Percentiles rank a stretch among this genome's conserved stretches.
Evolutionary conservation across 2,329 filamentous ascomycete genomes (phyloP).

Genomic region (Penicillium sp.): DNA sequence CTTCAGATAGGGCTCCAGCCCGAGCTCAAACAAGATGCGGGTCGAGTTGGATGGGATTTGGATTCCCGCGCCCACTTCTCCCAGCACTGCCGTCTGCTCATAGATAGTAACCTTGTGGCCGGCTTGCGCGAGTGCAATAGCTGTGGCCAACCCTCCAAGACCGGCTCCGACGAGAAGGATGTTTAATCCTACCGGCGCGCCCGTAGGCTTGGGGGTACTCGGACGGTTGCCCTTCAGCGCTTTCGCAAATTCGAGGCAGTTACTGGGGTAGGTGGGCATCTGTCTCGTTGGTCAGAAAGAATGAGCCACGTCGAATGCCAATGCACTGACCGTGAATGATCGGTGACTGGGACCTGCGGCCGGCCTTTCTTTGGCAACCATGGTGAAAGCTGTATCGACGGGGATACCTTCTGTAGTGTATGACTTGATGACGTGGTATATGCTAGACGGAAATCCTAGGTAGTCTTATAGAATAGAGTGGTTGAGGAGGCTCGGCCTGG

Average conservation of each 20-base stretch:
- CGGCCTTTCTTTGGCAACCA: too few species aligned
- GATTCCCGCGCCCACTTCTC: conserved; percentile 37
- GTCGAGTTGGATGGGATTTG: not conserved
- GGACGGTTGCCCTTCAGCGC: too few species aligned
- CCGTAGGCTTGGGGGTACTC: not conserved
- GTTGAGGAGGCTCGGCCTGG: too few species aligned
- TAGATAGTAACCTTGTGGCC: conserved; percentile 35
- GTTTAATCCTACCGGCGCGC: conserved; percentile 15
- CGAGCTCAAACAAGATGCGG: too few species aligned
- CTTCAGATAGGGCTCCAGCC: too few species aligned
- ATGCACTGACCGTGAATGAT: not conserved
- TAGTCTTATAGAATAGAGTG: too few species aligned
- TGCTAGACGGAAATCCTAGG: too few species aligned
- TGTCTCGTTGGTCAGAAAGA: not conserved
- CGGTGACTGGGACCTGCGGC: too few species aligned
- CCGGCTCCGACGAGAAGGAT: conserved; percentile 38
- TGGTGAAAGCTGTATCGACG: too few species aligned
- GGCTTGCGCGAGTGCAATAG: conserved; percentile 29
- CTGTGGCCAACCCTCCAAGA: conserved; percentile 34
- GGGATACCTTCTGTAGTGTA: too few species aligned
- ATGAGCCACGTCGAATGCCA: not conserved
- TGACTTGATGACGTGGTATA: too few species aligned
- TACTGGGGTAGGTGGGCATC: conserved; percentile 19
- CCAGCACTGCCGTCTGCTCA: conserved; percentile 38
- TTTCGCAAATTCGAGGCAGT: conserved; percentile 11